Evolutionary conservation across 2,329 filamentous ascomycete genomes (phyloP).

Genomic region (Teratosphaeria gauchensis): DNA sequence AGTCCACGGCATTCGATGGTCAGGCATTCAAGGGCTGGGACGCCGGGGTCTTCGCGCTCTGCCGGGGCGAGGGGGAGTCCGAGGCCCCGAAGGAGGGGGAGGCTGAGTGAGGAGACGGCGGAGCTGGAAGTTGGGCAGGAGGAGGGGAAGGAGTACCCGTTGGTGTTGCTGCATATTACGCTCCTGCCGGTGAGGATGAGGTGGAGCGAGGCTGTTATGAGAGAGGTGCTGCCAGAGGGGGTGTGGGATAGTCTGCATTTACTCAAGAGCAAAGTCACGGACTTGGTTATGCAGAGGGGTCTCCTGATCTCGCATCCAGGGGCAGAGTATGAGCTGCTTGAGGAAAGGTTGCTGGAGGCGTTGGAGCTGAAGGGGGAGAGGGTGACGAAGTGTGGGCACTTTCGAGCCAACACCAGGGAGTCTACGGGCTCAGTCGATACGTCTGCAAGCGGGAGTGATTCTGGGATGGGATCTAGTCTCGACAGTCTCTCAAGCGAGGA

Average conservation of each 20-base stretch:
- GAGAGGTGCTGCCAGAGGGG: slow-evolving; percentile 41
- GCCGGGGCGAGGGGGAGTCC: slow-evolving; percentile 42
- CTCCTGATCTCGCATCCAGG: slow-evolving; percentile 69
- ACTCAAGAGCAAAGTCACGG: slow-evolving; percentile 59
- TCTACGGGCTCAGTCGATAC: slow-evolving; percentile 39
- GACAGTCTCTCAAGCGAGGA: slow-evolving; percentile 9
- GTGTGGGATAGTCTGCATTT: slow-evolving; percentile 53
- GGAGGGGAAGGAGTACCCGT: slow-evolving; percentile 37
- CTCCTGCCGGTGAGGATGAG: slow-evolving; percentile 60
- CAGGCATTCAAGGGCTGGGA: slow-evolving; percentile 29
- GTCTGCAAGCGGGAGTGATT: slow-evolving; percentile 16
- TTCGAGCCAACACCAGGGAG: slow-evolving; percentile 30
- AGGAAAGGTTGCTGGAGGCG: slow-evolving; percentile 66
- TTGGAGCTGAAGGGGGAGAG: slow-evolving; percentile 61
- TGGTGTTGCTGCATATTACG: slow-evolving; percentile 70
- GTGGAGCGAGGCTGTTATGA: slow-evolving; percentile 44
- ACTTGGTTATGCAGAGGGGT: slow-evolving; percentile 63
- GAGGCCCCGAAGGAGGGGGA: slow-evolving; percentile 35
- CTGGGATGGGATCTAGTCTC: slow-evolving; percentile 20
- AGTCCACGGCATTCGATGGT: slow-evolving; percentile 28
- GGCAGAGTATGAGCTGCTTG: slow-evolving; percentile 68
- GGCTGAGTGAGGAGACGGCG: slow-evolving; percentile 7
- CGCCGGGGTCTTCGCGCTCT: slow-evolving; percentile 25
- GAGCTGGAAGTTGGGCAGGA: slow-evolving; percentile 4
- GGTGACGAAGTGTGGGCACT: slow-evolving; percentile 68